phyloP scores from a whole-genome alignment of 768 basidiomycete species.

The Psilocybe subaeruginosa region DNA sequence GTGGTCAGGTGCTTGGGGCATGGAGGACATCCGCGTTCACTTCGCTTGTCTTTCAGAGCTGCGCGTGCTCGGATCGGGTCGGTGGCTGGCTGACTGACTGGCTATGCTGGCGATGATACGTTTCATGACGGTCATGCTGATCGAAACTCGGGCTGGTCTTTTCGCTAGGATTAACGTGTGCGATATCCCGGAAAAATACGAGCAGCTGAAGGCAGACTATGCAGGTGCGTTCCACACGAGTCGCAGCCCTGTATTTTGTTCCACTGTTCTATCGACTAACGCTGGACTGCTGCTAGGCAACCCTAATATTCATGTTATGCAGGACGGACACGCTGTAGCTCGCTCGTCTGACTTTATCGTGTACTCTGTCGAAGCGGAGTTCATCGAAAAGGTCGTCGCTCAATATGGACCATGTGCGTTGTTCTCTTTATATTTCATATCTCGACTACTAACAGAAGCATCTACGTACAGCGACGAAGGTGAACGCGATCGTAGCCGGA shows the following conservation, averaged over 20 bases:
- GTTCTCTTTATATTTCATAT: too few relatives aligned
- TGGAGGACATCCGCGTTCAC: not conserved
- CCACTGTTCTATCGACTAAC: not conserved
- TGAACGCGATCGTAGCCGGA: conserved; percentile 62
- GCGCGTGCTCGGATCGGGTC: too few relatives aligned
- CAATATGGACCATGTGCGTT: conserved; percentile 90
- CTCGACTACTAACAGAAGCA: conserved; percentile 59
- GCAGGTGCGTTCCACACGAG: conserved; percentile 45
- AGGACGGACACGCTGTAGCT: conserved; percentile 63
- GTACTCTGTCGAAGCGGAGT: too few relatives aligned
- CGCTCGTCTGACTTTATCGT: too few relatives aligned
- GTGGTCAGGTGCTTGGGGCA: not conserved
- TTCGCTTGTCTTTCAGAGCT: too few relatives aligned
- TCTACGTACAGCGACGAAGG: conserved; percentile 76
- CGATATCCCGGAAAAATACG: conserved; percentile 78
- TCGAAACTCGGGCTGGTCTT: too few relatives aligned
- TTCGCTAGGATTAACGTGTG: conserved; percentile 82
- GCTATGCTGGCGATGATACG: too few relatives aligned
- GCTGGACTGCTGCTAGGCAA: conserved; percentile 35
- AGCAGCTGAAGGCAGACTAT: conserved; percentile 61
- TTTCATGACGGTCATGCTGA: too few relatives aligned
- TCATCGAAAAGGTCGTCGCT: conserved; percentile 34
- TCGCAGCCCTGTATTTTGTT: not conserved
- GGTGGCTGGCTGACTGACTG: too few relatives aligned
- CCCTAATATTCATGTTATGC: conserved; percentile 65